phyloP scores from a whole-genome alignment of 2,329 filamentous ascomycete species.

The Exophiala sp. region DNA sequence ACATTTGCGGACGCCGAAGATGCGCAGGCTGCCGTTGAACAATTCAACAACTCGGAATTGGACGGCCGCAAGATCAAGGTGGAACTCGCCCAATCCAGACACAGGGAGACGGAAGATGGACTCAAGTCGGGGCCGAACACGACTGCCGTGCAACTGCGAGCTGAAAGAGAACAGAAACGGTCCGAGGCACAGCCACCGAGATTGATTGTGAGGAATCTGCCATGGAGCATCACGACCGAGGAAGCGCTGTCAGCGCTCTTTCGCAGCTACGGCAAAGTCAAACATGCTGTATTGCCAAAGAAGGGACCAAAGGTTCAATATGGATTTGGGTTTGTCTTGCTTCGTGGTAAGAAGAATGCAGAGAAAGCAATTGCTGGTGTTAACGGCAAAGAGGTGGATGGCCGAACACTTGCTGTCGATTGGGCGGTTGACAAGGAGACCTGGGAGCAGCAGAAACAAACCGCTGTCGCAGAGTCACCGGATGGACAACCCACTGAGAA shows the following conservation, averaged over 20 bases:
- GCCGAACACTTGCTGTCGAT: constrained; percentile 84
- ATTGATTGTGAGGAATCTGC: constrained; percentile 86
- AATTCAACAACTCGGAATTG: constrained; percentile 74
- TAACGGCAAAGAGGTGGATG: constrained; percentile 88
- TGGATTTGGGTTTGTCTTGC: constrained; percentile 89
- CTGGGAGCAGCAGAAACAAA: constrained; percentile 66
- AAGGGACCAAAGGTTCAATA: constrained; percentile 64
- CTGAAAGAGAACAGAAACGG: constrained; percentile 55
- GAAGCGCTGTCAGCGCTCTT: constrained; percentile 79
- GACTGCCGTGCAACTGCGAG: constrained; percentile 38
- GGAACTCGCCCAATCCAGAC: constrained; percentile 81
- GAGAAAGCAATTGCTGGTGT: constrained; percentile 79
- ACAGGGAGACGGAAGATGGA: constrained; percentile 59
- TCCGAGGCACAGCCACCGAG: constrained; percentile 64
- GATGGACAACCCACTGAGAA: constrained; percentile 53
- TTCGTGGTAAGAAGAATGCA: constrained; percentile 85
- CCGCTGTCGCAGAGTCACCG: constrained; percentile 32
- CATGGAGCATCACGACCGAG: constrained; percentile 88
- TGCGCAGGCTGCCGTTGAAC: constrained; percentile 72
- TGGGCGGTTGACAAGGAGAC: constrained; percentile 91
- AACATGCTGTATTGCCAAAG: constrained; percentile 72
- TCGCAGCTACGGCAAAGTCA: constrained; percentile 85
- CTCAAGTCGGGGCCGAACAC: constrained; percentile 36
- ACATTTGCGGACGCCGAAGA: constrained; percentile 94
- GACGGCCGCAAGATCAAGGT: constrained; percentile 79